Conservation (phyloP, 2,329 filamentous ascomycete genomes). For the Xylariaceae sp. region DNA sequence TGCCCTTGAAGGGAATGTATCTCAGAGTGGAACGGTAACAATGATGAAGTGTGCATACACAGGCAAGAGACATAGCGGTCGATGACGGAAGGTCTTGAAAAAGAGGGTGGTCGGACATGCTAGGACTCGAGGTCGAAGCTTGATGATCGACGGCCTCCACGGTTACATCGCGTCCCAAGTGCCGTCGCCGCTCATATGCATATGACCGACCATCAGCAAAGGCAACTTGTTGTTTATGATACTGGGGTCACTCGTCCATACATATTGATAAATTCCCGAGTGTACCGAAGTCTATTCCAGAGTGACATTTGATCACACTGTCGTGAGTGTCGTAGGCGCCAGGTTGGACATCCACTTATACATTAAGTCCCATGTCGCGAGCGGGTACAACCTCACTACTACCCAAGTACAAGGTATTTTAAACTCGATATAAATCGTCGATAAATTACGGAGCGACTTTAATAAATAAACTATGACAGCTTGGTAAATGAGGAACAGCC, state of each 20-base stretch:
- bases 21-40: conserved; percentile 7
- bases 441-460: background rate
- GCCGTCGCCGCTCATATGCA: conserved; percentile 26
- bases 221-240: conserved; percentile 6
- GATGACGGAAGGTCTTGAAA: conserved; percentile 3
- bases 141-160: conserved; percentile 22
- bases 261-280: conserved; percentile 17
- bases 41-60: conserved; percentile 6
- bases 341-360: no score
- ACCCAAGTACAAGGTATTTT: no score
- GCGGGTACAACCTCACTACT: no score
- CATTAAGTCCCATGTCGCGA: background rate
- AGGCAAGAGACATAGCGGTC: background rate
- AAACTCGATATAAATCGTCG: background rate
- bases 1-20: conserved; percentile 2
- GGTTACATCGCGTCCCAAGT: conserved; percentile 31
- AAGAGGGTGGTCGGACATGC: conserved; percentile 19
- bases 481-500: background rate
- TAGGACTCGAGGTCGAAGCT: conserved; percentile 12
- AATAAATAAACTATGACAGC: background rate
- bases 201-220: conserved; percentile 26
- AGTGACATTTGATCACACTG: background rate
- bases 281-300: conserved; percentile 25
- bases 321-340: background rate
- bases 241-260: conserved; percentile 20